Evolutionary conservation across 306 rosid species (phyloP).

Genomic region (Trichosanthes truncata): DNA sequence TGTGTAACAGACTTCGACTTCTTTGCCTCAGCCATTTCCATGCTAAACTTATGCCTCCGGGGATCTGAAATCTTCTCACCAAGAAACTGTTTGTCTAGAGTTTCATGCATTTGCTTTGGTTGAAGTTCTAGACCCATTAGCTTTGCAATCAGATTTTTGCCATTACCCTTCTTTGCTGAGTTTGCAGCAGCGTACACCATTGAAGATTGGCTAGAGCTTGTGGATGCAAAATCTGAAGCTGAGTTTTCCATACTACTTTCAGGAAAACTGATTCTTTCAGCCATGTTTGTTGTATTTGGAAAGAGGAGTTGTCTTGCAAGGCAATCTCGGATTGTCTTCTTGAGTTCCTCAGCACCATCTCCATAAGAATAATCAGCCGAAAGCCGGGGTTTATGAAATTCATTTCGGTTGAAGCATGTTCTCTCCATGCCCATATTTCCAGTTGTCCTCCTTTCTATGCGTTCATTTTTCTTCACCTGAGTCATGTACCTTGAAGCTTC

Average conservation of each 20-base stretch:
- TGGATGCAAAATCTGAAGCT: constrained; percentile 44
- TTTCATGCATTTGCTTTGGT: constrained; percentile 23
- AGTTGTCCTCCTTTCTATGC: constrained; percentile 25
- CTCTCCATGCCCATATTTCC: constrained; percentile 4
- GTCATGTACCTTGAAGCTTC: constrained; percentile 52
- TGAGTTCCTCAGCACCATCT: constrained; percentile 33
- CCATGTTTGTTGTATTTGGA: constrained; percentile 12
- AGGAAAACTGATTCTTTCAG: constrained; percentile 23
- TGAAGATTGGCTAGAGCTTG: constrained; percentile 68
- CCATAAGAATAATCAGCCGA: constrained; percentile 32
- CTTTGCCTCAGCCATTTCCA: constrained; percentile 42
- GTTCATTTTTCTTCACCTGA: constrained; percentile 17
- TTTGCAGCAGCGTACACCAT: constrained; percentile 27
- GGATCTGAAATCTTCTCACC: constrained; percentile 41
- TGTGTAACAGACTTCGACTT: constrained; percentile 17
- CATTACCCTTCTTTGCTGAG: constrained; percentile 27
- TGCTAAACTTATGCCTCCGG: constrained; percentile 41
- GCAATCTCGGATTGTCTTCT: constrained; percentile 33
- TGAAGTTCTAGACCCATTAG: constrained; percentile 77
- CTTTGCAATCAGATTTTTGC: constrained; percentile 62
- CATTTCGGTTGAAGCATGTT: constrained; percentile 17
- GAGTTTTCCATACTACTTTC: constrained; percentile 28
- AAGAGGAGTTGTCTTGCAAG: constrained; percentile 24
- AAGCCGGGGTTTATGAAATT: constrained; percentile 30
- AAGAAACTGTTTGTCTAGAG: constrained; percentile 27